phyloP scores from a whole-genome alignment of 202 grass and related monocot species.

The Alloteropsis angusta region DNA sequence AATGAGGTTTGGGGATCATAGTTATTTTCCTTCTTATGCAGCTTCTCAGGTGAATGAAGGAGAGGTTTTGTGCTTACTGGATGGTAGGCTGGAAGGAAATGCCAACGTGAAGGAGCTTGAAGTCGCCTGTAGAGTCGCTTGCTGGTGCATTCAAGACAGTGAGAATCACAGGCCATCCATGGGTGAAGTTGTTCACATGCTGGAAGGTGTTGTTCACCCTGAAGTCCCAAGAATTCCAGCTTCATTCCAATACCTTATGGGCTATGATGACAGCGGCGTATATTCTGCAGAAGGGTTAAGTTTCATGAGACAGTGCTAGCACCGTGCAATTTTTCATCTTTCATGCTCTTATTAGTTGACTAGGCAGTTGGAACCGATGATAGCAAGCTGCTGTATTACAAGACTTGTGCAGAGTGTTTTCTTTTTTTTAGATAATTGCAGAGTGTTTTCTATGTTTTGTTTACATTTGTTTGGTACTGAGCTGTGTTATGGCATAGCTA shows the following conservation, averaged over 20 bases:
- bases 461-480: too few species aligned
- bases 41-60: conserved; percentile 43
- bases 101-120: conserved; percentile 31
- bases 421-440: too few species aligned
- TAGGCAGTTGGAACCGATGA: too few species aligned
- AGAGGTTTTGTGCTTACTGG: conserved; percentile 35
- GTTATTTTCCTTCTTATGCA: conserved; percentile 48
- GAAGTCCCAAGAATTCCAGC: conserved; percentile 41
- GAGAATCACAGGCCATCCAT: conserved; percentile 44
- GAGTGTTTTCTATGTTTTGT: too few species aligned
- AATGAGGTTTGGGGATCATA: conserved; percentile 15
- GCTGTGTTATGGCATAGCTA: too few species aligned
- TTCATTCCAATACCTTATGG: conserved; percentile 30
- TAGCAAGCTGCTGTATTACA: too few species aligned
- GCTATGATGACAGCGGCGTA: conserved; percentile 22
- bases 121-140: conserved; percentile 41
- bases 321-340: too few species aligned
- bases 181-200: conserved; percentile 46
- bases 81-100: conserved; percentile 37
- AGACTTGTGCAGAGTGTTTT: too few species aligned
- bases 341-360: too few species aligned
- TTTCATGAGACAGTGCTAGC: too few species aligned
- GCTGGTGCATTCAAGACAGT: conserved; percentile 65
- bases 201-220: conserved; percentile 32
- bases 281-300: conserved; percentile 35